These are phyloP conservation scores for Ciborinia camelliae DNA, from an alignment of 2,329 filamentous ascomycete genomes.

Conservation along the genomic window DNA sequence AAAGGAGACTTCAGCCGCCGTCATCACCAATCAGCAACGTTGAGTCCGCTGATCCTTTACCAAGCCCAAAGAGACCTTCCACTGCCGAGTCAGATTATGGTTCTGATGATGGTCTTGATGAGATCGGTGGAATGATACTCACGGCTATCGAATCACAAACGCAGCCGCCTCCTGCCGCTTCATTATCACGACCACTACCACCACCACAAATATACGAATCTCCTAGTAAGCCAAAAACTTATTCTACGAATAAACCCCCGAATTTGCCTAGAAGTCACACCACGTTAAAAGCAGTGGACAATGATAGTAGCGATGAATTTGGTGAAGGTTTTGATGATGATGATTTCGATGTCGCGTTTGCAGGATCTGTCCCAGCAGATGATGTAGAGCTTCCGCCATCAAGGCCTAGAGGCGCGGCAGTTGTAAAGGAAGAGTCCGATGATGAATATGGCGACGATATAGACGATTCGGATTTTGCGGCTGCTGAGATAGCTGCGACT, in stretches of 20 bases:
- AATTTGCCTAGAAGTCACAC: not conserved
- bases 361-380: conserved; percentile 37
- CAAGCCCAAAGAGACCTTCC: conserved; percentile 1
- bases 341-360: conserved; percentile 29
- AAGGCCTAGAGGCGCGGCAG: conserved; percentile 3
- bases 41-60: not conserved
- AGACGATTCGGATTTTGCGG: conserved; percentile 69
- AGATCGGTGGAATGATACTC: conserved; percentile 18
- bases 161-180: not conserved
- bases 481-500: conserved; percentile 68
- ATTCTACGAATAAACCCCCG: not conserved
- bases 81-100: conserved; percentile 18
- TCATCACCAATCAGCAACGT: not conserved
- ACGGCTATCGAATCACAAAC: conserved; percentile 16
- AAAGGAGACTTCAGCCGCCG: not conserved
- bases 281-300: conserved; percentile 3
- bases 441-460: conserved; percentile 71
- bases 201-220: not conserved
- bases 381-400: conserved; percentile 27
- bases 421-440: conserved; percentile 50
- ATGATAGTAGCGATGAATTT: conserved; percentile 34
- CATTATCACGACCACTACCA: not conserved
- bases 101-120: conserved; percentile 17
- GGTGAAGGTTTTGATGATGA: conserved; percentile 53
- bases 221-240: not conserved